Conservation (phyloP, 257 asterid species). For the Hygrophila difformis region DNA sequence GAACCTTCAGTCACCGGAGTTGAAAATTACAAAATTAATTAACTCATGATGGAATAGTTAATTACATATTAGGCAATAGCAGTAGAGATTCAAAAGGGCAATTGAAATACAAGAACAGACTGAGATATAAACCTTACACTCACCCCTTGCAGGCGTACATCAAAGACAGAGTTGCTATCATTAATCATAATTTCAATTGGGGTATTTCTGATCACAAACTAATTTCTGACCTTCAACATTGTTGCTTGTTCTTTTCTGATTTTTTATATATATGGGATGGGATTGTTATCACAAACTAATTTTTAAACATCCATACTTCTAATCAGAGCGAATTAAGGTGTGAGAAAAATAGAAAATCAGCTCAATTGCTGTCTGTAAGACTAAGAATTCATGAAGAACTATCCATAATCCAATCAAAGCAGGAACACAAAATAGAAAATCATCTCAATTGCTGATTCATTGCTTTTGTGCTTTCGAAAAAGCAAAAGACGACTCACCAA, state of each 20-base stretch:
- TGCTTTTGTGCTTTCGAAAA: not conserved
- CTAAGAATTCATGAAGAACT: not conserved
- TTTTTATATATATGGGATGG: no score
- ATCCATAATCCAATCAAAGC: not conserved
- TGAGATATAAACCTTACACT: no score
- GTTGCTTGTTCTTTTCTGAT: no score
- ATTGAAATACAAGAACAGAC: not conserved
- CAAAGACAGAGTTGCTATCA: no score
- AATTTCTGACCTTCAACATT: no score
- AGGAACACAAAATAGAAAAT: not conserved
- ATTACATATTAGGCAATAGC: not conserved
- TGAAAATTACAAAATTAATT: constrained; percentile 8
- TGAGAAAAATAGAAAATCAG: no score
- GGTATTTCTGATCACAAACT: no score
- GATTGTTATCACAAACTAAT: no score
- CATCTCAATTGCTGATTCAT: not conserved
- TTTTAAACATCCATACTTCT: not conserved
- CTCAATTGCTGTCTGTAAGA: not conserved
- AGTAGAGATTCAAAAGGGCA: not conserved
- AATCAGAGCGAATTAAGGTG: not conserved
- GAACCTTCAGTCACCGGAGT: constrained; percentile 9
- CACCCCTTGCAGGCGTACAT: no score
- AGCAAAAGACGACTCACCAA: constrained; percentile 32
- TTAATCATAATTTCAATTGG: no score
- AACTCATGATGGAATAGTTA: constrained; percentile 4